Conservation (phyloP, 192 early-diverging fungal species). For the Gonapodya prolifera region DNA sequence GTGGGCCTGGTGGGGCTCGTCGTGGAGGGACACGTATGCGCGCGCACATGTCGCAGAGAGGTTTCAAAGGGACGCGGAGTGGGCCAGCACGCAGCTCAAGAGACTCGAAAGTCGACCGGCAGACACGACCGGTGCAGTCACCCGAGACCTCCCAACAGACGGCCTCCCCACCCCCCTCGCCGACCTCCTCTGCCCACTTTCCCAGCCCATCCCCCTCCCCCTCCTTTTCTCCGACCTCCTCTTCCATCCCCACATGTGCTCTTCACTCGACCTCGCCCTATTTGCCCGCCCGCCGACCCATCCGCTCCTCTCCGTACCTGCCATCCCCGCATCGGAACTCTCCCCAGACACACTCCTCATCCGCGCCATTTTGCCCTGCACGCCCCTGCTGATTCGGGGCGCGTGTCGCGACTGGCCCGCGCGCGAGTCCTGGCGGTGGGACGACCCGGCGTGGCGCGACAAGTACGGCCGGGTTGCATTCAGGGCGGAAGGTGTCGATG, state of each 20-base stretch:
- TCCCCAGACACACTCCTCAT: slow-evolving; percentile 13
- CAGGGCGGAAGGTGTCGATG: slow-evolving; percentile 49
- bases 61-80: slow-evolving; percentile 9
- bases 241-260: slow-evolving; percentile 42
- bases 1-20: slow-evolving; percentile 29
- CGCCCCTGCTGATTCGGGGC: slow-evolving; percentile 17
- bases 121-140: background rate
- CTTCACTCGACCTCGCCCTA: slow-evolving; percentile 9
- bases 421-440: slow-evolving; percentile 10
- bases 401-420: slow-evolving; percentile 32
- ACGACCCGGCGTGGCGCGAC: background rate
- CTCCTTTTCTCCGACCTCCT: slow-evolving; percentile 52
- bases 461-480: slow-evolving; percentile 28
- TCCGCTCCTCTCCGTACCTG: background rate
- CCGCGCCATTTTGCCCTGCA: slow-evolving; percentile 20
- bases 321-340: background rate
- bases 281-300: background rate
- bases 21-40: slow-evolving; percentile 45
- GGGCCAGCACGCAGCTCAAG: background rate
- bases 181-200: background rate
- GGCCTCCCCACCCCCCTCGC: background rate
- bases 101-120: background rate
- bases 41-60: slow-evolving; percentile 15
- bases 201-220: slow-evolving; percentile 22
- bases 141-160: slow-evolving; percentile 12